Base-by-base conservation (phyloP, 805 yeast species). In the Pichia rugopelliculosa region DNA sequence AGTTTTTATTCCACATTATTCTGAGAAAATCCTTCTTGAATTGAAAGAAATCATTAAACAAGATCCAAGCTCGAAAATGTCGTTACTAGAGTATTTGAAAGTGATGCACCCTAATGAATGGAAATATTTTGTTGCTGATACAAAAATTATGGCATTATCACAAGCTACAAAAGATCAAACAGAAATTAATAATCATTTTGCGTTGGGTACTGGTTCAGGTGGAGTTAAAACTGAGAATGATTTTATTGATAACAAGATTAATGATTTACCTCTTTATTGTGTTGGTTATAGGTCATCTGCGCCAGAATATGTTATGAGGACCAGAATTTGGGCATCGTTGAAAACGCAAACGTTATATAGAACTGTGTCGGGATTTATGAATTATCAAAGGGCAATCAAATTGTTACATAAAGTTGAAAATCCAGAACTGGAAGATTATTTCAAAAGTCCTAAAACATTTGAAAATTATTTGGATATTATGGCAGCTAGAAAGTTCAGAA, bases 281-380 rank as follows among this genome's bases (percentile, higher is more conserved):
- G 68, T 85, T 53, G 95, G 95, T 0, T 87, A 83, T 64, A 82
- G 80, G 53, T 70, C 77, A 22, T 75, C 88, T 1, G 72, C 78
- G 3, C 81, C 85, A 0, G 81, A 80, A 47, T 78, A 75, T 54
- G 74, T 79, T 3, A 60, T 84, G 52, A 69, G 95, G 61, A 87
- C 96, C 0, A 72, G 96, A 58, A 74, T 87, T 2, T 88, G 96
- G 96, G 86, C 95, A 0, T 86, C 96, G 0, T 66, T 85, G 46
- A 72, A 96, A 57, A 77, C 87, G 2, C 96, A 88, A 59, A 88
- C 96, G 0, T 69, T 88, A 46, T 89, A 82, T 59, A 70, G 96
- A 36, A 88, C 96, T 0, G 72, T 87, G 3, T 78, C 90, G 0
- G 96, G 96, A 0, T 87, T 89, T 59, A 77, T 77, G 77, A 87